Evolutionary conservation across 139 green algal genomes (phyloP).

Genomic region (Deuterostichococcus epilithicus): DNA sequence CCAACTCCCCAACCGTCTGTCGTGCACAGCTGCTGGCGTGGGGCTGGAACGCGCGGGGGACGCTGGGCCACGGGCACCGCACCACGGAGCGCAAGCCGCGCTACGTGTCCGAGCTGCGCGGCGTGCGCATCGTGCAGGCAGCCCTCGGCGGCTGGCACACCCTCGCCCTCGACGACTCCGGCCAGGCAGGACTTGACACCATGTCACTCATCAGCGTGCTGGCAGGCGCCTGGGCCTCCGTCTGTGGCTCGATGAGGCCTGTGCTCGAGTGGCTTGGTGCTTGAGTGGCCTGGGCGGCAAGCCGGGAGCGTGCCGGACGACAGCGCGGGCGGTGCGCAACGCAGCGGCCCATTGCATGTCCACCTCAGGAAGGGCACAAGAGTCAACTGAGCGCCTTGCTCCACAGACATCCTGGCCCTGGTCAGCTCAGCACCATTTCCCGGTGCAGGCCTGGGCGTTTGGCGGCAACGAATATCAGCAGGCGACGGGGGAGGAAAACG

Average conservation of each 20-base stretch:
- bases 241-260: no score
- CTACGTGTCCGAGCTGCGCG: conserved; percentile 54
- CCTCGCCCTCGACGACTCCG: conserved; percentile 57
- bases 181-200: neutral
- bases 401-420: no score
- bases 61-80: conserved; percentile 74
- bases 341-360: no score
- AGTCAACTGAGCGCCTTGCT: no score
- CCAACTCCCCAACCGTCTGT: neutral
- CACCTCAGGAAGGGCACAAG: no score
- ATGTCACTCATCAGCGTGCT: neutral
- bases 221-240: no score
- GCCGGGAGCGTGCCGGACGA: no score
- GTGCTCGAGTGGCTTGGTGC: no score
- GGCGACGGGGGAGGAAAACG: conserved; percentile 11
- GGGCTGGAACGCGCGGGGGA: conserved; percentile 84
- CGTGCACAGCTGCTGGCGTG: conserved; percentile 57
- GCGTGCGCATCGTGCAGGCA: conserved; percentile 65
- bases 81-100: conserved; percentile 50
- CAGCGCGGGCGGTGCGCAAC: no score
- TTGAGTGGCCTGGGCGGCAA: no score
- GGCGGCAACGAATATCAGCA: conserved; percentile 94
- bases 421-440: neutral
- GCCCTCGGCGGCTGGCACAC: conserved; percentile 91
- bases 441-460: conserved; percentile 47